Evolutionary conservation across 805 yeast species (phyloP).

Genomic region (Zygoascus flipseniorum): DNA sequence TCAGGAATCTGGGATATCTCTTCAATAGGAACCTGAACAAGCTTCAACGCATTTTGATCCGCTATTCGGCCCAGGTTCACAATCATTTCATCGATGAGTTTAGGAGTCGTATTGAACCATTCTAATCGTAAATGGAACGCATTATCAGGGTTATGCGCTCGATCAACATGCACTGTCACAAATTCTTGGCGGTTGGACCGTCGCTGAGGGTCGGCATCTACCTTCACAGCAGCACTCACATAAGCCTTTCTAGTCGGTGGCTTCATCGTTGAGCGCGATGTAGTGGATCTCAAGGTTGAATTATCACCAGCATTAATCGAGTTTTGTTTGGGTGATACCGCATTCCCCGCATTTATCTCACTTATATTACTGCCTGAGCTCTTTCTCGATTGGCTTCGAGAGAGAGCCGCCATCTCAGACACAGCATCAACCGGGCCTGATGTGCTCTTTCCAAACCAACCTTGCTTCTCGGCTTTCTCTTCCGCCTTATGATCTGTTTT

Average conservation of each 20-base stretch:
- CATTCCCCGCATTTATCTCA: not conserved
- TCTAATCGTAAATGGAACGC: constrained; percentile 87
- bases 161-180: constrained; percentile 78
- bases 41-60: constrained; percentile 70
- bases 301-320: not conserved
- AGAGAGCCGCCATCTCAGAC: not conserved
- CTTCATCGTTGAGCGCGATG: not conserved
- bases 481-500: not conserved
- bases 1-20: constrained; percentile 72
- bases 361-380: not conserved
- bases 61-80: constrained; percentile 73
- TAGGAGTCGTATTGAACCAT: constrained; percentile 88
- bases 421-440: not conserved
- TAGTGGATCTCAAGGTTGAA: not conserved
- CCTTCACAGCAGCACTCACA: constrained; percentile 56
- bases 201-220: constrained; percentile 66
- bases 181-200: constrained; percentile 72
- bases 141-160: constrained; percentile 88
- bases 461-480: not conserved
- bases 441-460: constrained; percentile 1
- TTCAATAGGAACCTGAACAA: constrained; percentile 87
- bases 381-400: not conserved
- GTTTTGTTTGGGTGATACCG: not conserved
- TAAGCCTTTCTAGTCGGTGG: constrained; percentile 8
- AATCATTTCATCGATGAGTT: constrained; percentile 70